Evolutionary conservation across 73 alveolate genomes (phyloP).

Genomic region (Symbiodinium natans): DNA sequence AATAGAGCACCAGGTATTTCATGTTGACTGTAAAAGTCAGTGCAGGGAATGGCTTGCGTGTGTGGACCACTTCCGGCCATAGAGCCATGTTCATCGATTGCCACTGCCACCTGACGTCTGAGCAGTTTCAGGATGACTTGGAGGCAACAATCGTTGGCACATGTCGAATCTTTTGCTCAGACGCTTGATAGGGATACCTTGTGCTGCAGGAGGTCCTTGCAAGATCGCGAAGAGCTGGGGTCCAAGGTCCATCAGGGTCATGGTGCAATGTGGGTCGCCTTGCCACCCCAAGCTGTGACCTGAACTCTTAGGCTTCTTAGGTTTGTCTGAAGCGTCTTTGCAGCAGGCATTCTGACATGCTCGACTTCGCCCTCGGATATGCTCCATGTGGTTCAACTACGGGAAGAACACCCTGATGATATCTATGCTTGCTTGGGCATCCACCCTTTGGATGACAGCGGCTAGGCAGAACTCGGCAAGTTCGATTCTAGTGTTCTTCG

Average conservation of each 20-base stretch:
- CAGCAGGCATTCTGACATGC: conserved; percentile 2
- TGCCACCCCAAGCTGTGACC: too few species aligned
- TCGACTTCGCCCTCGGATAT: conserved; percentile 25
- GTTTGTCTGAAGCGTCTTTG: too few species aligned
- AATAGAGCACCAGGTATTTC: too few species aligned
- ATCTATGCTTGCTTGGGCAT: conserved; percentile 3
- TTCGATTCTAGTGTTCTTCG: too few species aligned
- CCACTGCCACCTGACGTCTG: background rate
- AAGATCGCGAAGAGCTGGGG: background rate
- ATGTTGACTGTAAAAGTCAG: too few species aligned
- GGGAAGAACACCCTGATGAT: background rate
- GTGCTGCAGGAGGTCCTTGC: background rate
- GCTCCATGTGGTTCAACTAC: conserved; percentile 21
- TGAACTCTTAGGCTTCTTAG: too few species aligned
- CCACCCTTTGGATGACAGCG: conserved; percentile 31
- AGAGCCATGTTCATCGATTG: background rate
- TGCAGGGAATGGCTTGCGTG: too few species aligned
- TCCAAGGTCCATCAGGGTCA: background rate
- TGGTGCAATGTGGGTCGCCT: too few species aligned
- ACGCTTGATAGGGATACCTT: too few species aligned
- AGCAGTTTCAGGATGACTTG: background rate
- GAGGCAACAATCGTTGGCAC: too few species aligned
- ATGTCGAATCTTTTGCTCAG: too few species aligned
- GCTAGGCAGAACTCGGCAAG: background rate
- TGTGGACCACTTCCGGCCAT: background rate